These are phyloP conservation scores for Carex parvula DNA, from an alignment of 176 grass and related monocot species.

Conservation along the genomic window DNA sequence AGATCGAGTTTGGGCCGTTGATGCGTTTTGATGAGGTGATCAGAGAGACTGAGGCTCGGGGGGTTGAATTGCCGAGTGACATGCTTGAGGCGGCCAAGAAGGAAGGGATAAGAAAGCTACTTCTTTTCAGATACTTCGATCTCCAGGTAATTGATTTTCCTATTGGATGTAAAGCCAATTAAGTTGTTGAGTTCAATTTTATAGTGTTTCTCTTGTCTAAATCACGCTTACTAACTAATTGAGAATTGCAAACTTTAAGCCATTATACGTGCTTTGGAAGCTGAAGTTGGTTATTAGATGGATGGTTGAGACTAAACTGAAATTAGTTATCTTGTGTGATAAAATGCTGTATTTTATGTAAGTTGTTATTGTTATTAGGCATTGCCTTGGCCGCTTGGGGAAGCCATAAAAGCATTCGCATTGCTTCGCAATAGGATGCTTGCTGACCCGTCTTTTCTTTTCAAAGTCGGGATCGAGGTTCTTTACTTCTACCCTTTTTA, in stretches of 20 bases:
- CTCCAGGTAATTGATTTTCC: constrained; percentile 48
- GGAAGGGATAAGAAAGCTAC: constrained; percentile 53
- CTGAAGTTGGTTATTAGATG: background rate
- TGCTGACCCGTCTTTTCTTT: constrained; percentile 84
- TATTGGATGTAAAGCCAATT: background rate
- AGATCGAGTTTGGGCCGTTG: constrained; percentile 75
- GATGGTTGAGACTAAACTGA: background rate
- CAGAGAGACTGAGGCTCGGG: constrained; percentile 51
- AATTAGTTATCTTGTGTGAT: background rate
- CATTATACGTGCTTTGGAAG: background rate
- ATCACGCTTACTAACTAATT: background rate
- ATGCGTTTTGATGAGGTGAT: constrained; percentile 71
- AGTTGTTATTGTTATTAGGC: constrained; percentile 40
- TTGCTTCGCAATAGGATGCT: constrained; percentile 91
- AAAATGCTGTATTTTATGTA: constrained; percentile 7
- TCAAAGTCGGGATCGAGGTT: constrained; percentile 96
- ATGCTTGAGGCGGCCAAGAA: constrained; percentile 79
- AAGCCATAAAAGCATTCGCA: constrained; percentile 52
- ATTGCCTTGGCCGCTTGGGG: constrained; percentile 53
- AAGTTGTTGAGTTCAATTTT: background rate
- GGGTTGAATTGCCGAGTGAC: constrained; percentile 57
- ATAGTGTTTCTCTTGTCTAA: background rate
- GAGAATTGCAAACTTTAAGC: background rate
- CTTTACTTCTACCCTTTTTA: constrained; percentile 11
- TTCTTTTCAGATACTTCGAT: constrained; percentile 85